Percentiles rank a stretch among this genome's conserved stretches.
Conservation (phyloP, 306 rosid genomes). For the Prunus mongolica region DNA sequence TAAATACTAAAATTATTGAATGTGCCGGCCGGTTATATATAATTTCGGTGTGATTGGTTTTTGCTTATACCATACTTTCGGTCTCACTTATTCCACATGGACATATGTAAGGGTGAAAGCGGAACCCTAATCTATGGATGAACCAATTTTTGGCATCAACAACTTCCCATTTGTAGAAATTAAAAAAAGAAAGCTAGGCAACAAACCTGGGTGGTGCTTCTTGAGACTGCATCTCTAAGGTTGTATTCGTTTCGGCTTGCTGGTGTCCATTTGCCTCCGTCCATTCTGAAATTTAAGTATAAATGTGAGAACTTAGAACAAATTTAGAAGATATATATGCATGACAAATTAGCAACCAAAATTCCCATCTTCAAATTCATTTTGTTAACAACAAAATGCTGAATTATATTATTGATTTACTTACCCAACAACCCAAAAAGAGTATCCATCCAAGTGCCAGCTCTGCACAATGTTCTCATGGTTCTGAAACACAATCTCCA, state of each 20-base stretch:
- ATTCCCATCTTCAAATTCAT: neutral
- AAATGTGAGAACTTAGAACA: neutral
- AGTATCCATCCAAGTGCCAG: conserved; percentile 83
- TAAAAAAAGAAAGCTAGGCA: neutral
- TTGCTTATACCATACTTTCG: neutral
- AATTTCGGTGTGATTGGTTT: neutral
- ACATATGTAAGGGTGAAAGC: too few relatives aligned
- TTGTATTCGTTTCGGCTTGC: conserved; percentile 66
- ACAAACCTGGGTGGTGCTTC: conserved; percentile 79
- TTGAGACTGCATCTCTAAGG: conserved; percentile 73
- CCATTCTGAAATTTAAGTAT: conserved; percentile 62
- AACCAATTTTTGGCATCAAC: neutral
- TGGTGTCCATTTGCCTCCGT: conserved; percentile 76
- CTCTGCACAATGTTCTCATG: conserved; percentile 66
- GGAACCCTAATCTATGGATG: neutral
- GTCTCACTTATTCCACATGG: too few relatives aligned
- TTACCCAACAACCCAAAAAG: conserved; percentile 98
- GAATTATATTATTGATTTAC: conserved; percentile 1
- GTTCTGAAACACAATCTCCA: conserved; percentile 82
- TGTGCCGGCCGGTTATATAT: neutral
- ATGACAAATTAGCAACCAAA: neutral
- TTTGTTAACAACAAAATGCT: neutral
- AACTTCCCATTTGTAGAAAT: too few relatives aligned
- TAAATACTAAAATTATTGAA: neutral
- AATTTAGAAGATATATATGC: neutral